A percentile compares a stretch with the other conserved stretches of the same genome.
phyloP scores from a whole-genome alignment of 208 protist species.

The Trypanosoma mega region DNA sequence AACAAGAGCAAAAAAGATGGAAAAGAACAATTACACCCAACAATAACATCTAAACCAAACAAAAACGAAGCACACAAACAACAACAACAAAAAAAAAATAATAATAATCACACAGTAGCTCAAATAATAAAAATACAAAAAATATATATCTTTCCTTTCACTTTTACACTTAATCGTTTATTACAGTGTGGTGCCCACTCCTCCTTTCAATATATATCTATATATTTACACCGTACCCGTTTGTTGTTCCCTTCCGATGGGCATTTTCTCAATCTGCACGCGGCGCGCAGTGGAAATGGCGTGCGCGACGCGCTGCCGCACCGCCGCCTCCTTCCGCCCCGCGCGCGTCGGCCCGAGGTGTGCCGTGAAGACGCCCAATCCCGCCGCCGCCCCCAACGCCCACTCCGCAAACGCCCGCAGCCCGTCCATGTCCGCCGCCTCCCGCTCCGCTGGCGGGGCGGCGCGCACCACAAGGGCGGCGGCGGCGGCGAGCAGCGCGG shows the following conservation, averaged over 20 bases:
- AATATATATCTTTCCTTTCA: too few relatives aligned
- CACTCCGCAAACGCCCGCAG: constrained; percentile 39
- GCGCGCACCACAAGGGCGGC: constrained; percentile 43
- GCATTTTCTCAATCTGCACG: constrained; percentile 65
- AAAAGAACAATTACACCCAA: too few relatives aligned
- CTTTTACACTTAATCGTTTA: not conserved
- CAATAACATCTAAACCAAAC: not conserved
- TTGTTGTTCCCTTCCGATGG: not conserved
- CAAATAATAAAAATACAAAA: too few relatives aligned
- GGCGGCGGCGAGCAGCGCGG: constrained; percentile 46
- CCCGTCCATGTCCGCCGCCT: constrained; percentile 33
- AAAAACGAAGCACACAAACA: not conserved
- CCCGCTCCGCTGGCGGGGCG: constrained; percentile 24
- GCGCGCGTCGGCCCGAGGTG: constrained; percentile 51
- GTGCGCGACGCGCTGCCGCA: constrained; percentile 60
- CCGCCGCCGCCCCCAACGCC: constrained; percentile 27
- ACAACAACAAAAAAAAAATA: constrained; percentile 12
- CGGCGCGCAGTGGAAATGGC: constrained; percentile 58
- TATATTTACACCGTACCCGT: not conserved
- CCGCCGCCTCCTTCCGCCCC: constrained; percentile 64
- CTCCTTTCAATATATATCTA: not conserved
- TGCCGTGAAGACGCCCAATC: constrained; percentile 64
- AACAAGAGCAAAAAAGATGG: too few relatives aligned
- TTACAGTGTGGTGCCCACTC: not conserved
- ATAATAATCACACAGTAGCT: not conserved